Percentiles rank a stretch among this genome's conserved stretches.
These are phyloP conservation scores for Cutaneotrichosporon dermatis DNA, from an alignment of 1,284 basidiomycete species.

Conservation along the genomic window DNA sequence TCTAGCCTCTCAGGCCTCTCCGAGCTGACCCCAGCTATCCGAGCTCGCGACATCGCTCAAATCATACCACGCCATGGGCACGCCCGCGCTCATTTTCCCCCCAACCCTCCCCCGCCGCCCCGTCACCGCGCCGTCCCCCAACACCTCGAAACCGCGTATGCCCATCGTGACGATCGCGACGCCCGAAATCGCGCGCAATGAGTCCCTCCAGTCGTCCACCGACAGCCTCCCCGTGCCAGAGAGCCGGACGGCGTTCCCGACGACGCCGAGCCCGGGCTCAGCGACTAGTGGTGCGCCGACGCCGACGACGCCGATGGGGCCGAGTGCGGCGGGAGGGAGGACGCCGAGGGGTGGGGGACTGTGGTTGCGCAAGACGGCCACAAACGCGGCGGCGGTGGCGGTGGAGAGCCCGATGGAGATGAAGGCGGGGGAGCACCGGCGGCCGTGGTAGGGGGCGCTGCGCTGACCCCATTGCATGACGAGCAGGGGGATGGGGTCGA, in stretches of 20 bases:
- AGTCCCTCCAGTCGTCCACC: background rate
- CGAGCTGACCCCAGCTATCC: conserved; percentile 16
- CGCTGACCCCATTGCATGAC: too few species aligned
- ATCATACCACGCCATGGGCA: conserved; percentile 17
- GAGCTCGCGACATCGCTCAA: conserved; percentile 11
- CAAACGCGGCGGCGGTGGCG: background rate
- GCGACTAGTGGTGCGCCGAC: background rate
- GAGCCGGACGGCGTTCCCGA: background rate
- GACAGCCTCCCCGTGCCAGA: background rate
- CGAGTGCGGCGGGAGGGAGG: too few species aligned
- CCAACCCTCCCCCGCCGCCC: background rate
- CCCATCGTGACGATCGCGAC: conserved; percentile 2
- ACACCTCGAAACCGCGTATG: background rate
- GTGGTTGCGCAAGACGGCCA: background rate
- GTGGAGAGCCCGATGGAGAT: conserved; percentile 3
- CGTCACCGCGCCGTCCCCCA: background rate
- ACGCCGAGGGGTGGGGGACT: background rate
- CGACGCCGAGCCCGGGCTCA: background rate
- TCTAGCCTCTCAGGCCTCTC: background rate
- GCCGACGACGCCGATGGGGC: too few species aligned
- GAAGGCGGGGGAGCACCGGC: background rate
- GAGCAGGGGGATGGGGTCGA: too few species aligned
- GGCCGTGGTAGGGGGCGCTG: conserved; percentile 3
- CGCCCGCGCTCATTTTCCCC: conserved; percentile 17
- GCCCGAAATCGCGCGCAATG: background rate